Evolutionary conservation across 2,329 filamentous ascomycete species (phyloP).

Genomic region (Keithomyces neogunnii): DNA sequence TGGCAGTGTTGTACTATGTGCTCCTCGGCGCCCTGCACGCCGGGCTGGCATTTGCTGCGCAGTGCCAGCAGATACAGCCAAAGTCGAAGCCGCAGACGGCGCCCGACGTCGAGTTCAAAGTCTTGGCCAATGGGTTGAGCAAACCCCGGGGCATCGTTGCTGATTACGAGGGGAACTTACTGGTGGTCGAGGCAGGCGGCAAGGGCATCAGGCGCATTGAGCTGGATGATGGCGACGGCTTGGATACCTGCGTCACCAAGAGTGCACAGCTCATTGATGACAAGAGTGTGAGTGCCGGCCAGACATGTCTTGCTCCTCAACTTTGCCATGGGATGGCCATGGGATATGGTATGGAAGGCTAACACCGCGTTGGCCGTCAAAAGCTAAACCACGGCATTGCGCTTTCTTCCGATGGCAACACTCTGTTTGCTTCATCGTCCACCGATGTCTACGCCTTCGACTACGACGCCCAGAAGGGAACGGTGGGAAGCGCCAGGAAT

Average conservation of each 20-base stretch:
- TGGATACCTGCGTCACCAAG: constrained; percentile 20
- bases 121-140: constrained; percentile 17
- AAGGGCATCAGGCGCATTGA: constrained; percentile 24
- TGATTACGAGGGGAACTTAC: constrained; percentile 27
- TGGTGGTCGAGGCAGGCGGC: constrained; percentile 23
- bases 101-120: constrained; percentile 16
- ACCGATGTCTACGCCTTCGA: constrained; percentile 49
- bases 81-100: constrained; percentile 12
- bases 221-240: constrained; percentile 20
- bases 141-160: constrained; percentile 24
- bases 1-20: neutral
- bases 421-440: constrained; percentile 41
- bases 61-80: constrained; percentile 7
- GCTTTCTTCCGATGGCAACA: constrained; percentile 35
- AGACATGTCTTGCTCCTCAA: neutral
- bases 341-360: neutral
- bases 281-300: constrained; percentile 13
- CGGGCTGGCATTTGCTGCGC: constrained; percentile 1
- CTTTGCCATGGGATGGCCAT: neutral
- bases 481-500: constrained; percentile 31
- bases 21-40: neutral
- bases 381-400: constrained; percentile 43
- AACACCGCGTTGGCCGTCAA: neutral
- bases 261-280: constrained; percentile 19
- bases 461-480: constrained; percentile 45